phyloP scores from a whole-genome alignment of 495 filamentous ascomycete species.

The Penicillium silybi region DNA sequence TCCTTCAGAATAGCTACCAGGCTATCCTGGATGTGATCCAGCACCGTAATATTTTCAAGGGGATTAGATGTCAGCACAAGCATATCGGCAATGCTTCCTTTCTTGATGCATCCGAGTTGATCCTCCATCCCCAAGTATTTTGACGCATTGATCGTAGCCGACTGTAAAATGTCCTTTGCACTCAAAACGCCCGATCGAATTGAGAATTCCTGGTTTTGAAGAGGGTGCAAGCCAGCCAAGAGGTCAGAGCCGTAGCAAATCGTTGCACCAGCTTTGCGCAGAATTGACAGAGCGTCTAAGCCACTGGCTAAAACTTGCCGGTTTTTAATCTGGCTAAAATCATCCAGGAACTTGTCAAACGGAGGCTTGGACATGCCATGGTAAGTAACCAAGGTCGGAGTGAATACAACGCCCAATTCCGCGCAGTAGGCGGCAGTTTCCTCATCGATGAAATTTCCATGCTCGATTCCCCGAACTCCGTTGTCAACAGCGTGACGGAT shows the following conservation, averaged over 20 bases:
- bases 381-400: conserved; percentile 50
- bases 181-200: conserved; percentile 37
- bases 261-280: conserved; percentile 36
- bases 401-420: conserved; percentile 38
- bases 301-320: conserved; percentile 39
- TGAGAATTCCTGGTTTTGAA: conserved; percentile 45
- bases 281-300: conserved; percentile 34
- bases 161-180: conserved; percentile 40
- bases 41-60: conserved; percentile 43
- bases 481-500: conserved; percentile 49
- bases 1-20: conserved; percentile 46
- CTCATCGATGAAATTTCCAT: conserved; percentile 49
- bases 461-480: conserved; percentile 50
- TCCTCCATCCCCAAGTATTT: conserved; percentile 33
- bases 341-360: conserved; percentile 37
- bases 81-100: conserved; percentile 35
- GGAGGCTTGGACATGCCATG: conserved; percentile 36
- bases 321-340: conserved; percentile 37
- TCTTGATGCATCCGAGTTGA: conserved; percentile 38
- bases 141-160: conserved; percentile 47
- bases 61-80: conserved; percentile 39
- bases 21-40: conserved; percentile 39
- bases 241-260: conserved; percentile 53
- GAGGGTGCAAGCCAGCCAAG: conserved; percentile 34
- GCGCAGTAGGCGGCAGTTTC: conserved; percentile 42